Evolutionary conservation across 331 rosid genomes (phyloP), one percentile per base, ranked within the genome.

Genomic region (Malus hybrid): DNA sequence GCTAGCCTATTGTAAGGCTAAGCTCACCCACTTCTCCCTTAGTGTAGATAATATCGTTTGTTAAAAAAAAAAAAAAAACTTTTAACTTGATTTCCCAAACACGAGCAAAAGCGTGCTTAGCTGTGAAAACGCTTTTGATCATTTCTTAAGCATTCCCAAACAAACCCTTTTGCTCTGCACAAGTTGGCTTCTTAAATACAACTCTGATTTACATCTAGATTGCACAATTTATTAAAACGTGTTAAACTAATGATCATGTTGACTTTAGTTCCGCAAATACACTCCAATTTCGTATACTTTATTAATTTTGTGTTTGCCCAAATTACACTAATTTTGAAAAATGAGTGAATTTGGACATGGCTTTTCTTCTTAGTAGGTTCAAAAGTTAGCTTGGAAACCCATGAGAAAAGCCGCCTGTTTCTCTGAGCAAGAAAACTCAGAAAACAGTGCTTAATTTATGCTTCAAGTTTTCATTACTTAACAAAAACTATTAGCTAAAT

Each of bases 391-490:
- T 7, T 52, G 44, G n/a, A 50, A 33, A 71, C 65, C 9, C 54
- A 55, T 20, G 29, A 61, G 7, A 59, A 29, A 27, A 10, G 20
- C 69, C 69, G 18, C 44, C 33, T 32, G 44, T 64, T 31, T 64
- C 5, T 31, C 39, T 2, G 15, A 36, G 31, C 62, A 10, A 74
- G 27, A n/a, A 36, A 56, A 52, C 76, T 22, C 32, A 64, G 16
- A 68, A 61, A 69, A 44, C 73, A 76, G 77, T 7, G 69, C 19
- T 24, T 48, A 20, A 46, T n/a, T 33, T 54, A 48, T 56, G 69
- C 70, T 81, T 78, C 52, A 85, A 31, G 70, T 22, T 72, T 75
- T 68, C 72, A 69, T 85, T 50, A 67, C 69, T 65, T 73, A 10
- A 55, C 31, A 10, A 67, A 61, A n/a, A 31, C 14, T 3, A 44